Conservation (phyloP, 306 rosid species). For the Nissolia schottii region DNA sequence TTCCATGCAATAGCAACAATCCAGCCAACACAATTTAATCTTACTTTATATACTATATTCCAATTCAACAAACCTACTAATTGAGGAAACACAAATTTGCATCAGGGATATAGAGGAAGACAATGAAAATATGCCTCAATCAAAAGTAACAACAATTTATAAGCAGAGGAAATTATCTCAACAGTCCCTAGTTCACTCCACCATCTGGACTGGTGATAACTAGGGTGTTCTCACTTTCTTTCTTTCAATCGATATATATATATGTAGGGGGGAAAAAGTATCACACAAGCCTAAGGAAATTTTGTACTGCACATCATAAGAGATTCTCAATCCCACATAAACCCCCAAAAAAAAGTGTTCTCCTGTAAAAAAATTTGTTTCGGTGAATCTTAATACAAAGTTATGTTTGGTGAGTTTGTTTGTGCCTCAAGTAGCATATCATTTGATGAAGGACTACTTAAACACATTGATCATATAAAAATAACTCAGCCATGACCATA, state of each 20-base stretch:
- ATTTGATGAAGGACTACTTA: background rate
- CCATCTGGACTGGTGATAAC: slow-evolving; percentile 10
- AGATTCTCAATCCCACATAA: background rate
- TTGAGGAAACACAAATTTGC: background rate
- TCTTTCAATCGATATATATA: no score
- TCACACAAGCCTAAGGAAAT: background rate
- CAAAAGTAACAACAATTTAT: slow-evolving; percentile 3
- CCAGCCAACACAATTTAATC: background rate
- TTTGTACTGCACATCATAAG: no score
- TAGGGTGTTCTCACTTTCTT: background rate
- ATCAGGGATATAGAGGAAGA: background rate
- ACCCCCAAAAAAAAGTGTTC: background rate
- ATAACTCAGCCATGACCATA: background rate
- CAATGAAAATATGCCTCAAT: background rate
- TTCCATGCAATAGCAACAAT: slow-evolving; percentile 1
- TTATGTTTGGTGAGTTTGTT: background rate
- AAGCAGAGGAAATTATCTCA: slow-evolving; percentile 11
- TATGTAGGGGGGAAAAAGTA: no score
- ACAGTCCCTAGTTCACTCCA: background rate
- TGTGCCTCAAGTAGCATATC: background rate
- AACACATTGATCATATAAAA: background rate
- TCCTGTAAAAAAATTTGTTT: background rate
- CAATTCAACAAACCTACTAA: background rate
- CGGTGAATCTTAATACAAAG: background rate
- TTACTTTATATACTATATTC: background rate